These are phyloP conservation scores for Mucuna pruriens DNA, from an alignment of 306 rosid species.

Conservation along the genomic window DNA sequence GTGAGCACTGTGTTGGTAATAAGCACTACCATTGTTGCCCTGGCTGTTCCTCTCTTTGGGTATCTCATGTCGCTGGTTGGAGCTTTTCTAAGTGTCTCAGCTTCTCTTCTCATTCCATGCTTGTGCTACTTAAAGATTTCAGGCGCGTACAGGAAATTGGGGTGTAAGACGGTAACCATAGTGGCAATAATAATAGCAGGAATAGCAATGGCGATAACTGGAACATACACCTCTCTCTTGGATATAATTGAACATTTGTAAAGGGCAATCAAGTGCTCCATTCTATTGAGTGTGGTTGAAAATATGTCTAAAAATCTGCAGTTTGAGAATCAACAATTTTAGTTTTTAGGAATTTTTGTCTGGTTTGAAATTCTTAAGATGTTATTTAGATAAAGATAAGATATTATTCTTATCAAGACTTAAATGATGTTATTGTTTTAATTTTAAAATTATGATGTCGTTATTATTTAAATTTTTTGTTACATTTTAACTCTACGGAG, in stretches of 20 bases:
- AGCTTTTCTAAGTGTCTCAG: slow-evolving; percentile 65
- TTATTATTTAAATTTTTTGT: no score
- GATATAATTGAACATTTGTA: neutral
- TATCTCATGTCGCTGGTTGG: slow-evolving; percentile 72
- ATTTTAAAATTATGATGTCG: no score
- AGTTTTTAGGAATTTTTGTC: no score
- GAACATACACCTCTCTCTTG: slow-evolving; percentile 54
- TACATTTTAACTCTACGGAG: no score
- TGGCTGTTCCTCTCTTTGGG: slow-evolving; percentile 57
- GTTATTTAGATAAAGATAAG: no score
- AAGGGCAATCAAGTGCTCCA: neutral
- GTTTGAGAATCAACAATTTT: no score
- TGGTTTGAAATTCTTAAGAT: no score
- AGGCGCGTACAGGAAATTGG: slow-evolving; percentile 40
- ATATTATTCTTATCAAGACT: no score
- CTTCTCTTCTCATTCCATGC: slow-evolving; percentile 68
- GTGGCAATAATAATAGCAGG: slow-evolving; percentile 47
- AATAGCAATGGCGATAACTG: slow-evolving; percentile 43
- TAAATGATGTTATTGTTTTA: no score
- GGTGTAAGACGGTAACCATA: slow-evolving; percentile 39
- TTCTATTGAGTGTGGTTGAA: no score
- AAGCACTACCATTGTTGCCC: slow-evolving; percentile 56
- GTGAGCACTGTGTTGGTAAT: slow-evolving; percentile 49
- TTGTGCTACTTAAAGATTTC: slow-evolving; percentile 76
- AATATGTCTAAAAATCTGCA: no score